Evolutionary conservation across 2,329 filamentous ascomycete species (phyloP).

Genomic region (Colletotrichum tropicale): DNA sequence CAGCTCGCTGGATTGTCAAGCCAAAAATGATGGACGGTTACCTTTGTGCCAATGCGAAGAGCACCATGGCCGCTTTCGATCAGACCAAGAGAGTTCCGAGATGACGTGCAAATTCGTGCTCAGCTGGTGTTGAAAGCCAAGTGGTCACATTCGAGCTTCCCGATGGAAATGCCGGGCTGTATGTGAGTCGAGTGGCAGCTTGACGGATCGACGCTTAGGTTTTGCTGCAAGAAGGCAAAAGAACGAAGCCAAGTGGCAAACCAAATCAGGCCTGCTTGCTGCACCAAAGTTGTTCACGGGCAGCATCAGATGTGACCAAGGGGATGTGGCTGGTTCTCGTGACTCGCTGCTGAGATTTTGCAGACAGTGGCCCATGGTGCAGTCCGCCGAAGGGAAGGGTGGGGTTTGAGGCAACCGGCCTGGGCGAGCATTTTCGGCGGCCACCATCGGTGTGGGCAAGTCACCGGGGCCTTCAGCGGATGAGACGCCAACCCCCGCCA

Average conservation of each 20-base stretch:
- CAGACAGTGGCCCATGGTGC: background rate
- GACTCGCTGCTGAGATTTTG: background rate
- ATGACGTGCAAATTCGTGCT: background rate
- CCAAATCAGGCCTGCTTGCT: background rate
- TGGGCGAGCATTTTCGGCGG: background rate
- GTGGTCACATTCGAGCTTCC: background rate
- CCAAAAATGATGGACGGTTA: background rate
- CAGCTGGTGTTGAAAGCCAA: background rate
- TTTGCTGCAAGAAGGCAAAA: background rate
- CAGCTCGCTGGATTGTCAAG: background rate
- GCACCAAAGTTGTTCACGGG: background rate
- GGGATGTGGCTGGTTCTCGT: background rate
- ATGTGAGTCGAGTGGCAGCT: background rate
- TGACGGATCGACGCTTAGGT: background rate
- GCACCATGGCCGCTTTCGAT: background rate
- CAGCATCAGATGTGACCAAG: background rate
- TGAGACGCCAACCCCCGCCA: background rate
- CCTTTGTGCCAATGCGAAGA: background rate
- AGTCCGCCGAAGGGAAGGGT: background rate
- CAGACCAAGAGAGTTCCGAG: background rate
- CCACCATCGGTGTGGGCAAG: background rate
- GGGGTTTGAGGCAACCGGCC: background rate
- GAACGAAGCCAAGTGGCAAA: background rate
- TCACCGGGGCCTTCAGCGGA: background rate
- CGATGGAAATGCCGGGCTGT: background rate